Base-by-base conservation (phyloP, 2,329 filamentous ascomycete species). In the Ambrosiella xylebori region DNA sequence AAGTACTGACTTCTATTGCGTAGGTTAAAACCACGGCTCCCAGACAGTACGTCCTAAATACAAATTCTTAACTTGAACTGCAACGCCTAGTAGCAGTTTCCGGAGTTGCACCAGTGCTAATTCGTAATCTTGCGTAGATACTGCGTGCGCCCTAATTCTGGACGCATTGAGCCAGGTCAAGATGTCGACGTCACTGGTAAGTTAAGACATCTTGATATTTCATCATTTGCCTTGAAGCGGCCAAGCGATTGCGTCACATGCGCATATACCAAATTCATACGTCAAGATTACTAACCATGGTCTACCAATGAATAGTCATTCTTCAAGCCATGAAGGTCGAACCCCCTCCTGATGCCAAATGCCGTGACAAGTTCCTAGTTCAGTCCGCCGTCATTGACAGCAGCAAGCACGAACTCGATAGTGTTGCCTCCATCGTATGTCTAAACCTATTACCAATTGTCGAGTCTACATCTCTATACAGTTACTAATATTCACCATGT, bases 21-120 rank as follows among this genome's bases (percentile, higher is more conserved):
- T 44, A 95, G 89, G 93, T 98, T 72, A 98, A 98, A 82, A 98
- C 93, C 54, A 98, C 93, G 62, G 93, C 93, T 54, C 93, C 93
- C 39, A 97, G 97, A 75, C 93, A 97, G 91, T 98, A 86, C 68
- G 85, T 53, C 49, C 19, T 54, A 15, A 41, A 13, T 11, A 40
- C 3, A 54, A 17, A 15, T 27, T 13, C 35, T 15, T 19, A 51
- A 35, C 19, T 51, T 17, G 27, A 27, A 7, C 12, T 35, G 8
- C 19, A 35, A 51, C 9, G 9, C 19, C 13, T 13, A 11, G 8
- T 27, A n/a, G 15, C 50, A n/a, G 7, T 19, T 39, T 45, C 47
- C 57, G 63, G 59, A 60, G 64, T 68, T 60, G 67, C 61, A 41
- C 59, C 54, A 54, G n/a, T 9, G 7, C 12, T 39, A 49, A 15